Evolutionary conservation across 1,284 basidiomycete genomes (phyloP), one percentile per base, ranked within the genome.

Genomic region (Apiotrichum mycotoxinovorans): DNA sequence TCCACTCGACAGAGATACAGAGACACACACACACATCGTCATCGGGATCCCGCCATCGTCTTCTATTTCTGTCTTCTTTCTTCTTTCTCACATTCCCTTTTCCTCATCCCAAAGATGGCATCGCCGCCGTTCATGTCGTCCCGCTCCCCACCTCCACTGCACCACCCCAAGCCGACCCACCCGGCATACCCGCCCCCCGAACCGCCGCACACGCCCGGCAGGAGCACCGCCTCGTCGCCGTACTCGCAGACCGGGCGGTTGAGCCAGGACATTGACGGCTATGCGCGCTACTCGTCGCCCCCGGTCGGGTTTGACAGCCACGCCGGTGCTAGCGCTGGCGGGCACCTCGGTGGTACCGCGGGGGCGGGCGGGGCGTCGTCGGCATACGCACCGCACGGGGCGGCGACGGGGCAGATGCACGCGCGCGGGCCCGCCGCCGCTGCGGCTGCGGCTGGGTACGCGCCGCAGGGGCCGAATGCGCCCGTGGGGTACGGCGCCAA

Each of bases 141-240:
- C 15, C 78, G 80, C 51, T 89, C 88, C 0, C 89, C 89, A 0
- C 88, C 89, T 3, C 89, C 88, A 1, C 82, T 93, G 2, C 86
- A 89, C 58, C 90, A 94, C 71, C 90, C 91, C 2, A 89, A 92
- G 7, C 91, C 91, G 0, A 92, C 91, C 0, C 90, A 93, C 67
- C 89, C 89, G 4, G 87, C 88, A 0, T 91, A 88, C 73, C 76
- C 77, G 38, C 90, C 92, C 51, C 90, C 90, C 18, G 90, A 94
- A 65, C 90, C 90, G 0, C 90, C 89, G 0, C 83, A 84, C 2
- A 91, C 89, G 0, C 89, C 89, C 0, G 69, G 62, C 10, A 64
- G 60, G 12, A 70, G 68, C 27, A 70, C 71, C 15, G 65, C 74
- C 41, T 73, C 69, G n/a, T 73, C 70, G 18, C 73, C 71, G 25